Conservation (phyloP, 495 filamentous ascomycete genomes). For the Penicillium mononematosum region DNA sequence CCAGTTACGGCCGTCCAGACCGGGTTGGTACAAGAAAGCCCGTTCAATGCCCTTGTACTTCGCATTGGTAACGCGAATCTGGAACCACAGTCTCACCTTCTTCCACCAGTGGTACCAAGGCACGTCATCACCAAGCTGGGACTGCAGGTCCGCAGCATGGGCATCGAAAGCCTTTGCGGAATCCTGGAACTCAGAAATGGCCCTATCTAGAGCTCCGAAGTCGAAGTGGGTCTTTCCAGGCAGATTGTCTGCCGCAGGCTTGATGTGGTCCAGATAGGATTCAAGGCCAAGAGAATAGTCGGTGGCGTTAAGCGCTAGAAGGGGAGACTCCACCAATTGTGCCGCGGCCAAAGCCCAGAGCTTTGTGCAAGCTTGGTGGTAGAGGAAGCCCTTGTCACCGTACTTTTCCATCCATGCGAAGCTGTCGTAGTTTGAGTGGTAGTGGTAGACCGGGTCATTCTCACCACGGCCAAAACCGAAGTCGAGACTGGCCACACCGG, state of each 20-base stretch:
- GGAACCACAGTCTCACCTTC: constrained; percentile 59
- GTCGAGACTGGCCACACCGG: constrained; percentile 64
- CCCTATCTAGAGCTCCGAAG: constrained; percentile 47
- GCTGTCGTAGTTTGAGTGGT: constrained; percentile 76
- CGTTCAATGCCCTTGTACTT: constrained; percentile 64
- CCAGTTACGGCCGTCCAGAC: constrained; percentile 59
- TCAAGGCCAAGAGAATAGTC: constrained; percentile 47
- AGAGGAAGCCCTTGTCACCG: constrained; percentile 60
- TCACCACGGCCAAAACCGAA: constrained; percentile 52
- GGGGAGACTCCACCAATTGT: constrained; percentile 45
- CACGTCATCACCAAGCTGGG: constrained; percentile 48
- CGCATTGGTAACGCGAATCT: constrained; percentile 53
- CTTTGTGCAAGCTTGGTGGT: constrained; percentile 61
- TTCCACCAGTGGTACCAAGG: constrained; percentile 81
- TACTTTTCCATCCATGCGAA: constrained; percentile 74
- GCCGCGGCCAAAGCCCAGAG: constrained; percentile 54
- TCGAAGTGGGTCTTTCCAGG: constrained; percentile 31
- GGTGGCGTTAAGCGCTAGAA: constrained; percentile 48
- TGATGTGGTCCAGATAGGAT: constrained; percentile 53
- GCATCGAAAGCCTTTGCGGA: constrained; percentile 53
- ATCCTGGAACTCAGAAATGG: constrained; percentile 48
- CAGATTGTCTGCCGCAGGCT: constrained; percentile 42
- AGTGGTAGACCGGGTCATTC: constrained; percentile 63
- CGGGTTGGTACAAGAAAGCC: constrained; percentile 56
- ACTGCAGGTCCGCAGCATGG: constrained; percentile 49